Conservation (phyloP, 2,329 filamentous ascomycete species). For the Corinectria fuckeliana region DNA sequence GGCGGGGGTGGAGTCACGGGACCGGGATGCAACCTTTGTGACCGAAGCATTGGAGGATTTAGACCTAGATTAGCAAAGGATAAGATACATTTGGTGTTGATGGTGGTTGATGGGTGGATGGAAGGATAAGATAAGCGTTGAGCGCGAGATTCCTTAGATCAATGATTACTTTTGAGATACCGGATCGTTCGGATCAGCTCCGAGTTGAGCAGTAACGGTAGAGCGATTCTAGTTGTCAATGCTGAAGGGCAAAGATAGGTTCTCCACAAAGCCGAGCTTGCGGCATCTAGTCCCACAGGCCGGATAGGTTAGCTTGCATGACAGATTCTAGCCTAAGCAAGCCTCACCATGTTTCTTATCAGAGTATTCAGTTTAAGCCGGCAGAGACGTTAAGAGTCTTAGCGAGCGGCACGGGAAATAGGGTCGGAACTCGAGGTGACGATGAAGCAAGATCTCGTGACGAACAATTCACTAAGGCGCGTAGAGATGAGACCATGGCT, state of each 20-base stretch:
- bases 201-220: neutral
- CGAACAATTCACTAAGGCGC: neutral
- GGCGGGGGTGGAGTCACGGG: conserved; percentile 11
- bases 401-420: neutral
- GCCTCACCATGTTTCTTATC: neutral
- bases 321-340: neutral
- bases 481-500: neutral
- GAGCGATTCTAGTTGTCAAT: neutral
- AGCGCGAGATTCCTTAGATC: neutral
- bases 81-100: neutral
- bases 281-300: neutral
- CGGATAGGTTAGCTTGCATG: neutral
- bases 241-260: neutral
- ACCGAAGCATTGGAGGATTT: conserved; percentile 31
- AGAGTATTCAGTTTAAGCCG: neutral
- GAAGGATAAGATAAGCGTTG: too few species aligned
- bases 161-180: neutral
- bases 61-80: conserved; percentile 35
- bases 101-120: too few species aligned
- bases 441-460: neutral
- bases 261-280: neutral
- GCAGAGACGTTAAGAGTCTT: neutral
- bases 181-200: neutral
- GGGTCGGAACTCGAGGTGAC: neutral
- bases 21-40: conserved; percentile 31